Evolutionary conservation across 345 rosid species (phyloP).

Genomic region (Eucalyptus shirleyi): DNA sequence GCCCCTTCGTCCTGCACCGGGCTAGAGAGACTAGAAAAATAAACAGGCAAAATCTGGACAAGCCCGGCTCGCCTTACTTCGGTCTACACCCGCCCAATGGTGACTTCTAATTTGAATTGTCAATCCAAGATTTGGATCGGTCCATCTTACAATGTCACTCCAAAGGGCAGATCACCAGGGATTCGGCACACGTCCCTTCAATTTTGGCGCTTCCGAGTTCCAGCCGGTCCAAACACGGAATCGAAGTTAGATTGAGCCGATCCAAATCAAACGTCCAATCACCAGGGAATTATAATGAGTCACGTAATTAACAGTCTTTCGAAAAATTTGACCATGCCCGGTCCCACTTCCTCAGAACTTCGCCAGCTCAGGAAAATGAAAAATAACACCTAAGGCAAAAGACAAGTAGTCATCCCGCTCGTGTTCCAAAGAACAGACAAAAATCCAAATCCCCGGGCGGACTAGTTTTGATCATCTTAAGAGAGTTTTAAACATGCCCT

Average conservation of each 20-base stretch:
- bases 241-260: background rate
- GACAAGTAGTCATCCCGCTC: background rate
- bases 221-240: background rate
- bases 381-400: background rate
- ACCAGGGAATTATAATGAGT: background rate
- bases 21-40: background rate
- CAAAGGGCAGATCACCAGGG: background rate
- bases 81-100: background rate
- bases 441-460: background rate
- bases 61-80: background rate
- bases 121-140: background rate
- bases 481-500: background rate
- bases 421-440: background rate
- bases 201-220: background rate
- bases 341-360: background rate
- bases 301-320: background rate
- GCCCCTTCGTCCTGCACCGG: background rate
- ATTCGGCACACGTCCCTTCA: background rate
- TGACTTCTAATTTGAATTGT: background rate
- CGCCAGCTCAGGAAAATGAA: background rate
- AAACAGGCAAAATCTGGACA: background rate
- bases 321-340: background rate
- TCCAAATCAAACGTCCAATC: background rate
- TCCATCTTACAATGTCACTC: background rate
- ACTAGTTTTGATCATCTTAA: background rate